Evolutionary conservation across 345 rosid genomes (phyloP).

Genomic region (Acer negundo): DNA sequence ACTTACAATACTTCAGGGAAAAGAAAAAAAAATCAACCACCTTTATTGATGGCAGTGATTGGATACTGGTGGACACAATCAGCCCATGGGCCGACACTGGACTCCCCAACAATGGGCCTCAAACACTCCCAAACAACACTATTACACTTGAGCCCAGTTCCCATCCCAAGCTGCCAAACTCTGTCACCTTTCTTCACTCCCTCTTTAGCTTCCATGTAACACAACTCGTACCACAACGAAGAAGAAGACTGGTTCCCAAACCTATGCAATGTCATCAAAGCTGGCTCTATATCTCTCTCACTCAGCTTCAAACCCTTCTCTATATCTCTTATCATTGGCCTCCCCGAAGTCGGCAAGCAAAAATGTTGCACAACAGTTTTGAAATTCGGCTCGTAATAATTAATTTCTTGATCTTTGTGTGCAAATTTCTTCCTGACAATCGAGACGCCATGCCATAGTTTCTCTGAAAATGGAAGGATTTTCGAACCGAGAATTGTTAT

Average conservation of each 20-base stretch:
- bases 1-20: too few species aligned
- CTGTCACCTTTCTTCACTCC: slow-evolving; percentile 52
- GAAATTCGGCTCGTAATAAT: slow-evolving; percentile 39
- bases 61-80: slow-evolving; percentile 40
- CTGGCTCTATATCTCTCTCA: slow-evolving; percentile 43
- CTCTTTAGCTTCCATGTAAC: slow-evolving; percentile 55
- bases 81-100: slow-evolving; percentile 43
- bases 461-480: slow-evolving; percentile 40
- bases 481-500: slow-evolving; percentile 36
- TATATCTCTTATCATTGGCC: slow-evolving; percentile 41
- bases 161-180: slow-evolving; percentile 55
- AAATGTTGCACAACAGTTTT: slow-evolving; percentile 48
- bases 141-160: slow-evolving; percentile 46
- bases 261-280: slow-evolving; percentile 55
- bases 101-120: slow-evolving; percentile 37
- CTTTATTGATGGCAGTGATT: slow-evolving; percentile 5
- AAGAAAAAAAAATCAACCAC: not conserved
- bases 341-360: slow-evolving; percentile 56
- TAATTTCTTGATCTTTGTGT: slow-evolving; percentile 28
- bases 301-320: slow-evolving; percentile 48
- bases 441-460: slow-evolving; percentile 30
- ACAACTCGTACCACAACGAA: slow-evolving; percentile 53
- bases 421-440: slow-evolving; percentile 27
- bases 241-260: slow-evolving; percentile 68
- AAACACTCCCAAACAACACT: slow-evolving; percentile 48